A percentile compares a stretch with the other conserved stretches of the same genome.
Evolutionary conservation across 164 flowering plant species (phyloP).

Genomic region (Macadamia tetraphylla): DNA sequence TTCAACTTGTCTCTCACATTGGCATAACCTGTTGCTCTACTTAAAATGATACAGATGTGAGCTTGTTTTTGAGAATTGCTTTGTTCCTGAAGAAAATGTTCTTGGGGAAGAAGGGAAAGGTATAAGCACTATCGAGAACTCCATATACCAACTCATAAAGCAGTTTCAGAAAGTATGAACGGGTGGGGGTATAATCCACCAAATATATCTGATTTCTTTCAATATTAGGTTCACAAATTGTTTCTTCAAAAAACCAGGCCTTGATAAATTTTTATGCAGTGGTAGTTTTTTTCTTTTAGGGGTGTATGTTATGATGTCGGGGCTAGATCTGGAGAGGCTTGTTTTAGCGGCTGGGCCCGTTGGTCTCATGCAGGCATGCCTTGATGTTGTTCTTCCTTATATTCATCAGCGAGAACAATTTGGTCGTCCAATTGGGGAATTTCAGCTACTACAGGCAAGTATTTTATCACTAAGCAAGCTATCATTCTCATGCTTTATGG

Average conservation of each 20-base stretch:
- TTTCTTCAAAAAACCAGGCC: too few species aligned
- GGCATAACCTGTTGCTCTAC: constrained; percentile 11
- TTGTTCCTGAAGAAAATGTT: constrained; percentile 92
- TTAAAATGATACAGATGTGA: constrained; percentile 66
- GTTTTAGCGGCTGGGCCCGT: constrained; percentile 93
- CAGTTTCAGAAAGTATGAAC: too few species aligned
- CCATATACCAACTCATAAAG: too few species aligned
- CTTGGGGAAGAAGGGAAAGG: constrained; percentile 99
- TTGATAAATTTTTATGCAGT: background rate
- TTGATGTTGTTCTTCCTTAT: constrained; percentile 90
- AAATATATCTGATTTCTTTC: too few species aligned
- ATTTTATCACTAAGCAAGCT: constrained; percentile 7
- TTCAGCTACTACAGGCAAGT: constrained; percentile 94
- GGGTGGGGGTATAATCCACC: too few species aligned
- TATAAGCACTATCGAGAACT: constrained; percentile 13
- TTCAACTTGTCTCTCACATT: background rate
- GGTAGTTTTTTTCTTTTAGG: constrained; percentile 43
- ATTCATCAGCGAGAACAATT: constrained; percentile 85
- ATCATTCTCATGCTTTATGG: constrained; percentile 2
- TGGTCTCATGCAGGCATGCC: constrained; percentile 97
- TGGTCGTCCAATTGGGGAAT: constrained; percentile 93
- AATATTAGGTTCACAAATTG: too few species aligned
- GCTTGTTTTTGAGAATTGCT: constrained; percentile 96
- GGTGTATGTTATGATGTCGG: constrained; percentile 97
- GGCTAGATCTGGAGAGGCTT: constrained; percentile 95